Conservation (phyloP, 352 stramenopile species). For the Aphanomyces euteiches region DNA sequence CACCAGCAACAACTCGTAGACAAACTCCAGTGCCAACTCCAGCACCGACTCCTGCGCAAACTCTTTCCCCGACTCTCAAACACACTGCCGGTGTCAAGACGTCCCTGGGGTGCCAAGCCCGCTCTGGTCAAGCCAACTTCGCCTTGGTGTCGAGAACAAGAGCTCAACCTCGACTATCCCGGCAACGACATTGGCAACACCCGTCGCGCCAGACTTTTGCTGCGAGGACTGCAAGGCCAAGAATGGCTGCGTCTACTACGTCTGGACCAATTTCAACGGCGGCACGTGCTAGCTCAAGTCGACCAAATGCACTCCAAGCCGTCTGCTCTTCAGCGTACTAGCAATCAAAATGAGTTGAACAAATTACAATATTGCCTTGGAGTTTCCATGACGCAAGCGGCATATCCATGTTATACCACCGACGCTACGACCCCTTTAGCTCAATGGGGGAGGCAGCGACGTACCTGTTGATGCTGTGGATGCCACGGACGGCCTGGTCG, state of each 20-base stretch:
- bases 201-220: neutral
- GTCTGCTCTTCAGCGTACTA: no score
- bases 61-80: no score
- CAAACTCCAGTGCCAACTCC: neutral
- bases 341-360: no score
- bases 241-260: neutral
- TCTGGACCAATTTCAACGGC: constrained; percentile 13
- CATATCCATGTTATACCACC: no score
- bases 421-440: no score
- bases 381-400: no score
- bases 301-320: neutral
- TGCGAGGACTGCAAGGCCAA: no score
- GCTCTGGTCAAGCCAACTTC: neutral
- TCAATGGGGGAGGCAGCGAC: no score
- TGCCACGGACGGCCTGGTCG: no score
- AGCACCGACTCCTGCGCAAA: neutral
- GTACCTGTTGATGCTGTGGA: no score
- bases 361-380: no score
- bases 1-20: neutral
- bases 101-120: no score
- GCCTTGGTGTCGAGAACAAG: neutral
- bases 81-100: neutral
- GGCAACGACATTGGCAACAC: constrained; percentile 1
- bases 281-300: constrained; percentile 21
- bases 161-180: constrained; percentile 8